Percentiles rank a stretch among this genome's conserved stretches.
Conservation (phyloP, 1,284 basidiomycete genomes). For the Cryptococcus sp. region DNA sequence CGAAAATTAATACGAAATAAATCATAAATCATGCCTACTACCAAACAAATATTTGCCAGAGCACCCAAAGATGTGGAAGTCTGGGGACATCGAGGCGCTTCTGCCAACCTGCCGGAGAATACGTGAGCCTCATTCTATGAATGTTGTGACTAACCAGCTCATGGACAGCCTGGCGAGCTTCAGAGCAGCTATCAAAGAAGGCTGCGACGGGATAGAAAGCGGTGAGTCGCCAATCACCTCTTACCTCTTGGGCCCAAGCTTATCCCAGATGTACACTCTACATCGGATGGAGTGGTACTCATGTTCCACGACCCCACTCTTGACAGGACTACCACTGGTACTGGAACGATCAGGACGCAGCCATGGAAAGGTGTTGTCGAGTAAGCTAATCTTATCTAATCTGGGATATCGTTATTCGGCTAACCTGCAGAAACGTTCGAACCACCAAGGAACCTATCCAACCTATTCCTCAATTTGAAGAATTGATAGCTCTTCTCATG, state of each 20-base stretch:
- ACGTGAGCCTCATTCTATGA: conserved; percentile 26
- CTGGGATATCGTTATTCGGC: neutral
- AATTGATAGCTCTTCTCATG: conserved; percentile 78
- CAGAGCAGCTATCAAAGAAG: conserved; percentile 84
- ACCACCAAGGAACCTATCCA: conserved; percentile 81
- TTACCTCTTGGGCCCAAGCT: neutral
- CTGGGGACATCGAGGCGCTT: conserved; percentile 90
- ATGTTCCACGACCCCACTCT: conserved; percentile 91
- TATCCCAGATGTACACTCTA: conserved; percentile 85
- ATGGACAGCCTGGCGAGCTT: conserved; percentile 75
- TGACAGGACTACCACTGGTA: conserved; percentile 56
- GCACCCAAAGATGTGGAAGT: conserved; percentile 57
- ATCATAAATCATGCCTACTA: no score
- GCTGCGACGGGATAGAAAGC: conserved; percentile 90
- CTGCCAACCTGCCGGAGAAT: conserved; percentile 52
- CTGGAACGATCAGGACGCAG: conserved; percentile 52
- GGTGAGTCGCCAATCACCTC: conserved; percentile 16
- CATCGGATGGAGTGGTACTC: conserved; percentile 80
- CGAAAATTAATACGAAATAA: no score
- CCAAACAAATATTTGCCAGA: neutral
- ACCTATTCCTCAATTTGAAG: conserved; percentile 76
- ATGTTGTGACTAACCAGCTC: neutral
- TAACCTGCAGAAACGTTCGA: conserved; percentile 56
- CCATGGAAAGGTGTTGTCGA: conserved; percentile 46
- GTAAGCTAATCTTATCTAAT: conserved; percentile 20